Base-by-base conservation (phyloP, 2,329 filamentous ascomycete genomes). In the Cladosporium sp. region DNA sequence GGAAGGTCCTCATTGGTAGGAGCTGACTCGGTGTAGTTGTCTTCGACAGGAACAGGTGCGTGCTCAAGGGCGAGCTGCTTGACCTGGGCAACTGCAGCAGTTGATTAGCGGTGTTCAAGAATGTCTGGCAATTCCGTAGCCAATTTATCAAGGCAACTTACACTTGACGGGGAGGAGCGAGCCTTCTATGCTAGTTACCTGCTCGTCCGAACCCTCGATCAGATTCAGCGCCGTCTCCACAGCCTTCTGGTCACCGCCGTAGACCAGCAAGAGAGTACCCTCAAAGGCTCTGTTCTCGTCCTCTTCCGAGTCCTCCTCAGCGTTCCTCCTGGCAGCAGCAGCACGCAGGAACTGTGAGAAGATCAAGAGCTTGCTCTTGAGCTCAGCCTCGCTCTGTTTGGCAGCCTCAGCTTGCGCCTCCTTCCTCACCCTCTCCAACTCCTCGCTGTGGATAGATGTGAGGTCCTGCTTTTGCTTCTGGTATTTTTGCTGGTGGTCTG, bases 201-300 rank as follows among this genome's bases (percentile, higher is more conserved):
- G 78, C 62, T 93, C 89, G 13, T 85, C 79, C 24, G 83, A 80
- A 34, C 88, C 89, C 58, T 90, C 80, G 56, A 91, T 88, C 58
- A 95, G 79, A 77, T 89, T 91, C 68, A 90, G 74, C 75, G 91
- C 91, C 57, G 88, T 84, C 55, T 83, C 77, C 22, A 94, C 89
- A 51, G 89, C 90, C 64, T 78, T 80, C 62, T 89, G 83, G 67
- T 93, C 89, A 47, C 90, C 90, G 45, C 85, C 84, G 74, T 95
- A 94, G 32, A 94, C 87, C 60, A 87, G 82, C 47, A 91, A 79
- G 58, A 95, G 79, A 34, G 90, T 85, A 53, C 89, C 89, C 75
- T 95, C 90, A 59, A 94, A 85, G 35, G 89, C 90, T 73, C 86
- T 85, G 73, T 86, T 90, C 76, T 93, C 88, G 58, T 91, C 88